phyloP scores from a whole-genome alignment of 352 stramenopile genomes.

The Phytophthora niederhauseri region DNA sequence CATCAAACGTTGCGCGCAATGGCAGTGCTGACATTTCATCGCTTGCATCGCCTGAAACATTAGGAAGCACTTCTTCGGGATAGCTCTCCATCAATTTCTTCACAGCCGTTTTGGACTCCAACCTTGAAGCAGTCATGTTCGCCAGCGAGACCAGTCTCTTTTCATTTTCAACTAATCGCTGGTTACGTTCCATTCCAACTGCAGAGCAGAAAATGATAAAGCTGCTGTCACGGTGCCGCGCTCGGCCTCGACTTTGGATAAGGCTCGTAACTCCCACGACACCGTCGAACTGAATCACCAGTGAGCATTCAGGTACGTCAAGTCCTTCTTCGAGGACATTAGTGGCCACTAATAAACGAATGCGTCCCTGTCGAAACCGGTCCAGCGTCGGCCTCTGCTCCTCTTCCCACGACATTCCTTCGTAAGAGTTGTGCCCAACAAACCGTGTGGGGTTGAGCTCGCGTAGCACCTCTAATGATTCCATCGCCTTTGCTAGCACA shows the following conservation, averaged over 20 bases:
- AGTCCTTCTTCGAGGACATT: slow-evolving; percentile 85
- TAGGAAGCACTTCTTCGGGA: slow-evolving; percentile 6
- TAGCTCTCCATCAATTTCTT: slow-evolving; percentile 40
- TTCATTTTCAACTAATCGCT: slow-evolving; percentile 66
- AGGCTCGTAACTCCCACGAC: slow-evolving; percentile 72
- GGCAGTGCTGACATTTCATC: slow-evolving; percentile 12
- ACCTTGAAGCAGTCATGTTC: slow-evolving; percentile 36
- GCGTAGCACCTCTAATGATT: slow-evolving; percentile 52
- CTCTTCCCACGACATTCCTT: slow-evolving; percentile 84
- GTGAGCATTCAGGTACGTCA: slow-evolving; percentile 77
- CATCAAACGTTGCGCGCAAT: slow-evolving; percentile 28
- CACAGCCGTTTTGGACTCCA: slow-evolving; percentile 57
- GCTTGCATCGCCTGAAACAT: neutral
- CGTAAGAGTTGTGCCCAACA: slow-evolving; percentile 81
- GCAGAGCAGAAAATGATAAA: slow-evolving; percentile 76
- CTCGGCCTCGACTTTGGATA: slow-evolving; percentile 78
- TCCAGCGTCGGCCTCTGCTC: slow-evolving; percentile 78
- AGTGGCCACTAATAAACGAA: slow-evolving; percentile 75
- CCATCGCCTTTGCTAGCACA: slow-evolving; percentile 69
- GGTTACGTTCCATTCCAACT: slow-evolving; percentile 43
- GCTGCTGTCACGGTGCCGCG: slow-evolving; percentile 54
- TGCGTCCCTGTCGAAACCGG: slow-evolving; percentile 66
- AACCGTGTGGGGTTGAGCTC: slow-evolving; percentile 76
- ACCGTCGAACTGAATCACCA: slow-evolving; percentile 82
- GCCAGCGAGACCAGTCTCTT: slow-evolving; percentile 48